Base-by-base conservation (phyloP, 805 yeast species). In the Candida awuae region DNA sequence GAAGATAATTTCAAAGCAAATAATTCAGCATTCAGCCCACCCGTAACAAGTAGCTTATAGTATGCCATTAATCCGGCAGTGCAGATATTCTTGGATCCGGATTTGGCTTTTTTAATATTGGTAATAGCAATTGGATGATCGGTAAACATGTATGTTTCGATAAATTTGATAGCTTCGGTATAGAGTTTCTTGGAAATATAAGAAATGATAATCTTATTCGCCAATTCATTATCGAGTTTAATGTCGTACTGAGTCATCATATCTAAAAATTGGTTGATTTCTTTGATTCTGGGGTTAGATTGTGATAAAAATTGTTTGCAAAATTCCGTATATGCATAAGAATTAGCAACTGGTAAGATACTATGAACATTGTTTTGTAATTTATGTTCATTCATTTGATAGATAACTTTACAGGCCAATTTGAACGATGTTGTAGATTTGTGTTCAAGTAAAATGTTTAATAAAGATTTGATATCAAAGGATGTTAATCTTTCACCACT, bases 281-380 rank as follows among this genome's bases (percentile, higher is more conserved):
- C 53, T 12, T 44, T 43, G 4, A 53, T 32, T 17, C 52, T 50
- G 6, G 56, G 55, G 4, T 41, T 37, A 18, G 48, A 44, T 9
- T 62, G 60, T 29, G 60, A 51, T 22, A 57, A 55, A 23, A 59
- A 64, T 35, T 56, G 49, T 27, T 61, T 61, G 8, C 68, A 51
- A 37, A 71, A 59, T 8, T 62, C 56, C 2, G 67, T 51, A 40
- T 69, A 71, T 32, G 66, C 62, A 42, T 66, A 65, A 0, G 73
- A 54, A 29, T 59, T 61, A 0, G 65, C 65, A 2, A 65, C 55
- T 3, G 73, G 67, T 26, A 63, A 53, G 6, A 56, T 42, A 1
- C 54, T 53, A 6, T 37, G 19, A 4, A 16, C 21, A 34, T 3
- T 42, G 10, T 9, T 17, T 13, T 22, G 36, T 7, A 46, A 48